These are phyloP conservation scores for Penicillium odoratum DNA, from an alignment of 495 filamentous ascomycete species.

Conservation along the genomic window DNA sequence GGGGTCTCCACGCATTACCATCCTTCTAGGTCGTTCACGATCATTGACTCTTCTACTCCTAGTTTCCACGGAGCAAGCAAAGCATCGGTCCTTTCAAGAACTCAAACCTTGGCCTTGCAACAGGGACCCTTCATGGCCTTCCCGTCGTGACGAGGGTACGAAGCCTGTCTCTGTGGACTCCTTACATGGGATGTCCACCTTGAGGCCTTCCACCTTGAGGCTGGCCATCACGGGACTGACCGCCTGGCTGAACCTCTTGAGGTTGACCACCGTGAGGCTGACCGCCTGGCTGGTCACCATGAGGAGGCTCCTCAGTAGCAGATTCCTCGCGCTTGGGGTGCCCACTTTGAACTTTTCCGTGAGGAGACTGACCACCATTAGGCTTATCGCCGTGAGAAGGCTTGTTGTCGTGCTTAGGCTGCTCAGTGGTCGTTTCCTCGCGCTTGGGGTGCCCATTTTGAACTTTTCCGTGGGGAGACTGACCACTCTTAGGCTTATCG, in stretches of 20 bases:
- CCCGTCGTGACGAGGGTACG: neutral
- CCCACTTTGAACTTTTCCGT: neutral
- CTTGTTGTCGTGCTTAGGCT: neutral
- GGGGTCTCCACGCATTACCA: too few species aligned
- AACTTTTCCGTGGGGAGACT: too few species aligned
- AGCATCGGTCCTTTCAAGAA: neutral
- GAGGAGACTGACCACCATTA: neutral
- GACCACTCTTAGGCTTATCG: neutral
- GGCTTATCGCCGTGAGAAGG: neutral
- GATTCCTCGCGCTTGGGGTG: slow-evolving; percentile 2
- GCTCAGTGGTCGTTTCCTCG: neutral
- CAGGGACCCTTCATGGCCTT: neutral
- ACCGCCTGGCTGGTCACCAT: neutral
- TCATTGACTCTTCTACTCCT: too few species aligned
- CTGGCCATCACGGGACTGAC: too few species aligned
- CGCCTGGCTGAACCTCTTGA: too few species aligned
- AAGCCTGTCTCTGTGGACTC: too few species aligned
- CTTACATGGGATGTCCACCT: too few species aligned
- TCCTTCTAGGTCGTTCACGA: neutral
- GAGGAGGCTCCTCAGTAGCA: neutral
- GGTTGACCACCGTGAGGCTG: neutral
- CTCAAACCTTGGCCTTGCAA: neutral
- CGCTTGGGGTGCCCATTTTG: neutral
- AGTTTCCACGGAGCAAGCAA: neutral
- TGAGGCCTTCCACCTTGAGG: too few species aligned